phyloP scores from a whole-genome alignment of 2,329 filamentous ascomycete genomes.

The Helotiales sp. region DNA sequence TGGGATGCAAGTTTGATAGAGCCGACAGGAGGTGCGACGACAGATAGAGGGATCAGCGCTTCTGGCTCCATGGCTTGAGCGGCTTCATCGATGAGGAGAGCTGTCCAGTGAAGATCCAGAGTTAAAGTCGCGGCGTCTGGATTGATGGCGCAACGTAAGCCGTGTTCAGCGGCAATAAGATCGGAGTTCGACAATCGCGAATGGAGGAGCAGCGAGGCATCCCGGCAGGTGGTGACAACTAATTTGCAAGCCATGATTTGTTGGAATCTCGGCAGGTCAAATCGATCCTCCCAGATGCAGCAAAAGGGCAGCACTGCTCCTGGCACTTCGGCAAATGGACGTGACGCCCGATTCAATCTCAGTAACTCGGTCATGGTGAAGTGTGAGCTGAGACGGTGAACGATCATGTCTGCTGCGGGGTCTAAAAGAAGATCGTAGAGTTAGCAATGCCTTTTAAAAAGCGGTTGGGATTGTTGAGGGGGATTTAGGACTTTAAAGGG shows the following conservation, averaged over 20 bases:
- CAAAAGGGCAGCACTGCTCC: slow-evolving; percentile 27
- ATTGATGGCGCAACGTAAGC: slow-evolving; percentile 21
- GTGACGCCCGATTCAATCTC: slow-evolving; percentile 27
- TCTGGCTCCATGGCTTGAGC: slow-evolving; percentile 33
- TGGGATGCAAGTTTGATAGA: slow-evolving; percentile 12
- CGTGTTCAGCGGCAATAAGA: slow-evolving; percentile 24
- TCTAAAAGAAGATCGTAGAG: too few species aligned
- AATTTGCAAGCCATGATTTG: slow-evolving; percentile 29
- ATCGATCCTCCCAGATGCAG: slow-evolving; percentile 15
- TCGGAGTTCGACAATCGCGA: slow-evolving; percentile 29
- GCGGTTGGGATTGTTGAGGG: too few species aligned
- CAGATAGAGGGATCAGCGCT: slow-evolving; percentile 27
- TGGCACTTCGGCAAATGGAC: slow-evolving; percentile 29
- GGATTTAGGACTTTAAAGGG: too few species aligned
- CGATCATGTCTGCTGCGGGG: slow-evolving; percentile 30
- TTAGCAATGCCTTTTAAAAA: too few species aligned
- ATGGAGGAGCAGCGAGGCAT: slow-evolving; percentile 29
- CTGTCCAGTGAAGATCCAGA: slow-evolving; percentile 28
- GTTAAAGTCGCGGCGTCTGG: slow-evolving; percentile 17
- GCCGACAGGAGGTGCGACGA: slow-evolving; percentile 22
- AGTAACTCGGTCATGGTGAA: slow-evolving; percentile 21
- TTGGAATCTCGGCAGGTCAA: slow-evolving; percentile 24
- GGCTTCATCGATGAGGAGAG: slow-evolving; percentile 31
- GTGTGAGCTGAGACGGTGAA: slow-evolving; percentile 22
- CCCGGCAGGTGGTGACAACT: slow-evolving; percentile 30